A percentile compares a stretch with the other conserved stretches of the same genome.
Evolutionary conservation across 179 eudicot genomes (phyloP).

Genomic region (Camellia oleifera): DNA sequence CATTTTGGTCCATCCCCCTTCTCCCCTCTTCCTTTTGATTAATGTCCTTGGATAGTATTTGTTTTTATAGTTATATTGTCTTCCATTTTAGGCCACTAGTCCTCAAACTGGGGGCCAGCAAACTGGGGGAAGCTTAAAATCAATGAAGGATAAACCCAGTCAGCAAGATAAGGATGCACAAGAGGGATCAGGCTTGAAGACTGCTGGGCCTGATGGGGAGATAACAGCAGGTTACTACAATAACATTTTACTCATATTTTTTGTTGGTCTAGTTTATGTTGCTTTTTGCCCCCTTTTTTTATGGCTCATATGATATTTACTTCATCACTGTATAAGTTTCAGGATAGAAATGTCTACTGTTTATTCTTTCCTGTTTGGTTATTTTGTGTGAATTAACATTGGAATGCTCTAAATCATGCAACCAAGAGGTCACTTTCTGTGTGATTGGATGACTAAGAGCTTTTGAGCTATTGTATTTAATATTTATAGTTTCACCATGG

Average conservation of each 20-base stretch:
- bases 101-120: conserved; percentile 89
- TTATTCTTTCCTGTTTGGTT: not conserved
- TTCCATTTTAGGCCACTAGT: conserved; percentile 73
- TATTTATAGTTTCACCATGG: not conserved
- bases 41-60: not conserved
- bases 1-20: not conserved
- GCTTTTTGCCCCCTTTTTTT: not conserved
- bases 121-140: conserved; percentile 73
- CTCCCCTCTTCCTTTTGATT: not conserved
- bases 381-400: not conserved
- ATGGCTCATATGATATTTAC: not conserved
- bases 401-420: too few relatives aligned
- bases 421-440: not conserved
- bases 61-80: conserved; percentile 11
- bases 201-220: conserved; percentile 94
- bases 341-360: not conserved
- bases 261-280: not conserved
- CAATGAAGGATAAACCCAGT: conserved; percentile 81
- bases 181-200: conserved; percentile 80
- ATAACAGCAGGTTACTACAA: conserved; percentile 75
- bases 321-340: not conserved
- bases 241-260: not conserved
- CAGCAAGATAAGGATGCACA: conserved; percentile 78
- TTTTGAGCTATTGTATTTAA: not conserved
- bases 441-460: not conserved